phyloP scores from a whole-genome alignment of 2,329 filamentous ascomycete genomes.

The Talaromyces islandicus region DNA sequence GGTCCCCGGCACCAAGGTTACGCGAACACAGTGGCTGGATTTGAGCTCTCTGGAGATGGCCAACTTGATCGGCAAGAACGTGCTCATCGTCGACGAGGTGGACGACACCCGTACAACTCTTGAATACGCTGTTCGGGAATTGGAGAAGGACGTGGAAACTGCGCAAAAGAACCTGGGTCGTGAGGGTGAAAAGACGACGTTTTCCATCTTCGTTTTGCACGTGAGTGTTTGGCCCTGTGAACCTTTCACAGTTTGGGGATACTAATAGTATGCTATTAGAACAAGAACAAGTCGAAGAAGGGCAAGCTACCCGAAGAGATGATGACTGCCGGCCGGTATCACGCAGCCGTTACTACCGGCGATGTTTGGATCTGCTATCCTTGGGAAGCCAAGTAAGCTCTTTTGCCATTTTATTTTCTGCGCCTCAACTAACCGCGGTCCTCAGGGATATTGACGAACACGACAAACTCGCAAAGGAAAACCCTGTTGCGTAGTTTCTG shows the following conservation, averaged over 20 bases:
- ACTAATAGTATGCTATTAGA: constrained; percentile 39
- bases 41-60: constrained; percentile 78
- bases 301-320: constrained; percentile 74
- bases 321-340: constrained; percentile 66
- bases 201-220: constrained; percentile 93
- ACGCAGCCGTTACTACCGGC: constrained; percentile 79
- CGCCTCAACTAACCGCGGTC: constrained; percentile 16
- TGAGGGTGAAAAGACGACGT: constrained; percentile 69
- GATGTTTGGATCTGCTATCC: constrained; percentile 99
- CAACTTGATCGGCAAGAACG: constrained; percentile 83
- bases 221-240: constrained; percentile 45
- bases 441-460: constrained; percentile 81
- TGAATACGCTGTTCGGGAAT: constrained; percentile 86
- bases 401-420: background rate
- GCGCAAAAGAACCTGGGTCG: constrained; percentile 69
- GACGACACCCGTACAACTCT: constrained; percentile 92
- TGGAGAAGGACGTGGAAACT: constrained; percentile 86
- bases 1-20: constrained; percentile 84
- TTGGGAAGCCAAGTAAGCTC: constrained; percentile 77
- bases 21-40: constrained; percentile 96
- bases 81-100: constrained; percentile 91
- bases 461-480: constrained; percentile 60
- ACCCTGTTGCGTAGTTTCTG: constrained; percentile 23
- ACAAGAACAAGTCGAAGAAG: constrained; percentile 98
- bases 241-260: background rate